Conservation (phyloP, 1,139 yeast species). For the Lodderomyces elongisporus region DNA sequence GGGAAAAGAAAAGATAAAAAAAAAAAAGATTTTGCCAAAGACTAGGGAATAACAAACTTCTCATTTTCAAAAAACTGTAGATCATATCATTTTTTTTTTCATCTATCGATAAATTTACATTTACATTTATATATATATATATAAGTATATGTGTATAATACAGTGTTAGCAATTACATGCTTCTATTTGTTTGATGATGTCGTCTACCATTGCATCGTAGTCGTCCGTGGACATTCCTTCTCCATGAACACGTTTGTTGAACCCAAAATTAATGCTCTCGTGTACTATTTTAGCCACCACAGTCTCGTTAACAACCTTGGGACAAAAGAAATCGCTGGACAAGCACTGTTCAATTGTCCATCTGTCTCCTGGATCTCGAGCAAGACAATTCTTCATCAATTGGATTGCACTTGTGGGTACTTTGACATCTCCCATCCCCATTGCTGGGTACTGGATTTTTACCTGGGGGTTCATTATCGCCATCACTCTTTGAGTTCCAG, state of each 20-base stretch:
- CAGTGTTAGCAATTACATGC: constrained; percentile 5
- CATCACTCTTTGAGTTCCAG: constrained; percentile 72
- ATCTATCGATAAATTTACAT: constrained; percentile 24
- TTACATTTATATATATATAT: constrained; percentile 16
- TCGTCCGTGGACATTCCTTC: constrained; percentile 35
- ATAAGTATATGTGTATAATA: too few species aligned
- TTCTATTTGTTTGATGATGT: constrained; percentile 34
- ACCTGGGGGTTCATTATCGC: constrained; percentile 87
- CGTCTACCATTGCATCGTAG: constrained; percentile 39
- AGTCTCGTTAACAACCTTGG: constrained; percentile 64
- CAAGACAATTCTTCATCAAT: constrained; percentile 67
- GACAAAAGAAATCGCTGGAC: constrained; percentile 56
- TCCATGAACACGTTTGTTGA: constrained; percentile 31
- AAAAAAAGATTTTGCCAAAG: too few species aligned
- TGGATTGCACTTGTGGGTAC: constrained; percentile 72
- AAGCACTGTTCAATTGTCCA: constrained; percentile 63
- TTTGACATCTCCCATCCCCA: constrained; percentile 55
- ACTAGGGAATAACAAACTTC: background rate
- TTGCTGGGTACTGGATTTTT: constrained; percentile 63
- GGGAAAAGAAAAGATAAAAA: background rate
- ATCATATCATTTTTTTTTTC: constrained; percentile 13
- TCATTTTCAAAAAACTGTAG: background rate
- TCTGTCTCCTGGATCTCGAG: constrained; percentile 66
- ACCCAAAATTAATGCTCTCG: constrained; percentile 71
- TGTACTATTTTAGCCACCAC: constrained; percentile 69